These are phyloP conservation scores for Pterocarpus macrocarpus DNA, from an alignment of 306 rosid genomes.

Conservation along the genomic window DNA sequence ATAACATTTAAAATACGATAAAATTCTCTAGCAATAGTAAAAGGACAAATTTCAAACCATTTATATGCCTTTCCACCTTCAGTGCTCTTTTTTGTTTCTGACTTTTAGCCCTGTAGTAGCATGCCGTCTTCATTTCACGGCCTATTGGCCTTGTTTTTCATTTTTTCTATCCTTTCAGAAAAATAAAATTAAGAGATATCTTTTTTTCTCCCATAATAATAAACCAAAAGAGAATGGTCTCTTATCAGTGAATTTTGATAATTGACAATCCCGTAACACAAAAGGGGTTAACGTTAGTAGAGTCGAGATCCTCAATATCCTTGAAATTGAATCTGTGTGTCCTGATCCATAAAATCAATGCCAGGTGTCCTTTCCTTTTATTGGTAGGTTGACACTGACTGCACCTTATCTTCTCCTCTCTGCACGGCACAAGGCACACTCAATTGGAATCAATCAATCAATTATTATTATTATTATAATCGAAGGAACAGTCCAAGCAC, in stretches of 20 bases:
- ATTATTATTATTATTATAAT: constrained; percentile 7
- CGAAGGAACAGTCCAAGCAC: constrained; percentile 37
- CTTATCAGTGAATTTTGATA: neutral
- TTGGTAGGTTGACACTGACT: constrained; percentile 41
- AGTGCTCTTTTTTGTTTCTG: neutral
- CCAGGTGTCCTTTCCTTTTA: constrained; percentile 42
- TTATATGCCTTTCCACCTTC: too few relatives aligned
- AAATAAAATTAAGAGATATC: neutral
- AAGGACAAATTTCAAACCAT: neutral
- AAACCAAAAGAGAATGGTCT: neutral
- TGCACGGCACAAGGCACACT: constrained; percentile 38
- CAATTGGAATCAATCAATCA: constrained; percentile 36
- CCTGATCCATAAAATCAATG: constrained; percentile 9
- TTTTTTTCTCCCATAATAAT: neutral
- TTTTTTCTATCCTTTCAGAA: neutral
- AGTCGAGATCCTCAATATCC: constrained; percentile 5
- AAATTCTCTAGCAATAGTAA: neutral
- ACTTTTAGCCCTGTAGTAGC: neutral
- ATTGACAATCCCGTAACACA: neutral
- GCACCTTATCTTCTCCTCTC: constrained; percentile 46
- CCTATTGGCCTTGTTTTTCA: neutral
- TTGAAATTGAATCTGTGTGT: neutral
- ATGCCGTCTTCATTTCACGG: neutral
- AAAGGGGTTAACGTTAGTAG: neutral
- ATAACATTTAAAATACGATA: neutral